phyloP scores from a whole-genome alignment of 495 filamentous ascomycete species.

The Chaetomidium leptoderma region DNA sequence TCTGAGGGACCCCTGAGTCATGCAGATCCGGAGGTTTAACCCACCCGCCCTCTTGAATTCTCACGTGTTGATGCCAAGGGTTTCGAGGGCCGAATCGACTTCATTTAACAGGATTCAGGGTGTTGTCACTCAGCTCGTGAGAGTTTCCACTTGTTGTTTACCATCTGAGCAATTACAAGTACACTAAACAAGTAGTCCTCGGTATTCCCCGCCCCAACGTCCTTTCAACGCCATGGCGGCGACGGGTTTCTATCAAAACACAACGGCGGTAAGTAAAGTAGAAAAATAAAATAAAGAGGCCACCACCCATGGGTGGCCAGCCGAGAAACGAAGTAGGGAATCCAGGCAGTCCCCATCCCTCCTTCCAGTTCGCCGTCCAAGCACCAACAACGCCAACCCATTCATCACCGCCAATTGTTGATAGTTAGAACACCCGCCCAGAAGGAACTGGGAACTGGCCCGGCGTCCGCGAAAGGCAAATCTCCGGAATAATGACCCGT shows the following conservation, averaged over 20 bases:
- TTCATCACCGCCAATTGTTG: background rate
- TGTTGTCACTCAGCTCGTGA: too few species aligned
- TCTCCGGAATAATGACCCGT: background rate
- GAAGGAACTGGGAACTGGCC: background rate
- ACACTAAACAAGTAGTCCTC: background rate
- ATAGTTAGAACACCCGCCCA: background rate
- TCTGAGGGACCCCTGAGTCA: conserved; percentile 6
- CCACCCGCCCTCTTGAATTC: background rate
- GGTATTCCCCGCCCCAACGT: background rate
- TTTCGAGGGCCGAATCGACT: background rate
- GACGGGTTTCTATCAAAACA: background rate
- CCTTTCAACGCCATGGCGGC: too few species aligned
- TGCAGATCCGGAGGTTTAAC: conserved; percentile 13
- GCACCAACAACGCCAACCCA: background rate
- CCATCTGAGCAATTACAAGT: background rate
- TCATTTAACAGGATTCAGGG: too few species aligned
- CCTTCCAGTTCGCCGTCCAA: background rate
- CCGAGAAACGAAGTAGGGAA: background rate
- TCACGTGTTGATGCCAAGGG: background rate
- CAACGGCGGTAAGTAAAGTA: background rate
- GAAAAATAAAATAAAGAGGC: background rate
- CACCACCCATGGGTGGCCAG: background rate
- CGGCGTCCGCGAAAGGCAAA: background rate
- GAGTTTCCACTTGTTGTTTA: too few species aligned
- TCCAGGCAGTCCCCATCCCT: background rate